Evolutionary conservation across 306 rosid genomes (phyloP).

Genomic region (Canavalia ensiformis): DNA sequence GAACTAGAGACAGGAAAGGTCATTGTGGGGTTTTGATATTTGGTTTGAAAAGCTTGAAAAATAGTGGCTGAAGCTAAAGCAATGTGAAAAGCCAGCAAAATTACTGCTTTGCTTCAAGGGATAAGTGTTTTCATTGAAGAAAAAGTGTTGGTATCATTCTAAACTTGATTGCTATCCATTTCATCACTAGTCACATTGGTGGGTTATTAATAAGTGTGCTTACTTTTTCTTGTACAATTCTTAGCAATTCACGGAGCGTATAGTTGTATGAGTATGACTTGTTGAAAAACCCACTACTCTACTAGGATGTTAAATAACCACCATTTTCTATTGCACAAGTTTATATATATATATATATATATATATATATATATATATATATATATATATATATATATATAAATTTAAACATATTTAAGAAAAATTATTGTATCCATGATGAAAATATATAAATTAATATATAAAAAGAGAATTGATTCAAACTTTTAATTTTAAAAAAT

Average conservation of each 20-base stretch:
- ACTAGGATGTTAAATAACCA: not conserved
- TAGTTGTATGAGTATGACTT: not conserved
- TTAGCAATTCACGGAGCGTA: not conserved
- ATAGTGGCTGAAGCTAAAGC: not conserved
- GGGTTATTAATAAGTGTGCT: not conserved
- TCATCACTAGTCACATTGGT: not conserved
- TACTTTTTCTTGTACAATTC: not conserved
- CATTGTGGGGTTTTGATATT: too few species aligned
- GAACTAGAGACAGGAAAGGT: too few species aligned
- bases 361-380: not conserved
- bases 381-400: not conserved
- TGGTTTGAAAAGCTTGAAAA: not conserved
- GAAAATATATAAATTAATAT: not conserved
- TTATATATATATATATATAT: not conserved
- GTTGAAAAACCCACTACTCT: not conserved
- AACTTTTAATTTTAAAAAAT: too few species aligned
- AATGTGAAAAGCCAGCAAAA: conserved; percentile 5
- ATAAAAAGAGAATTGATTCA: not conserved
- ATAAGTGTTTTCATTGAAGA: not conserved
- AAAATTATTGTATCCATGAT: not conserved
- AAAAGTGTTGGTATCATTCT: not conserved
- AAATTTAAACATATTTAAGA: not conserved
- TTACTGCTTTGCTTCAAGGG: not conserved
- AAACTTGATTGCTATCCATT: not conserved
- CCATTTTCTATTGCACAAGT: not conserved